These are phyloP conservation scores for Pleurotus platypus DNA, from an alignment of 768 basidiomycete species.

Conservation along the genomic window DNA sequence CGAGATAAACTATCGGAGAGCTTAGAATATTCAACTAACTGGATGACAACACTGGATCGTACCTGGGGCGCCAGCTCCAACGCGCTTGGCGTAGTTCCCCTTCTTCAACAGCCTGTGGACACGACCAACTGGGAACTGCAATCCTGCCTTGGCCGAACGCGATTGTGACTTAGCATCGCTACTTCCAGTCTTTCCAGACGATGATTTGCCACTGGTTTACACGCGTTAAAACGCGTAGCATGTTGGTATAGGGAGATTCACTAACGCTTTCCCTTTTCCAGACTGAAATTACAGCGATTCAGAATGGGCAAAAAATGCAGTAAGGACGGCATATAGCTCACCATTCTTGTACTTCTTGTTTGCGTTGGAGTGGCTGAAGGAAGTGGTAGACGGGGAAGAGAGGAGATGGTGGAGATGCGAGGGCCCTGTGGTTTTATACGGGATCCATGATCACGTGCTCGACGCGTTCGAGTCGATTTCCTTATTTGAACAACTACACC, in stretches of 20 bases:
- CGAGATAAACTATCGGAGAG: slow-evolving; percentile 59
- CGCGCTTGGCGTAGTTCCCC: slow-evolving; percentile 69
- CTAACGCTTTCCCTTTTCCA: slow-evolving; percentile 55
- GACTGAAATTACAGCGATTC: slow-evolving; percentile 27
- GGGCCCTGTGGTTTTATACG: too few relatives aligned
- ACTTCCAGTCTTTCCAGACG: slow-evolving; percentile 32
- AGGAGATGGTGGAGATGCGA: background rate
- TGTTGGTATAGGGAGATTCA: background rate
- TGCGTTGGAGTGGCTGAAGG: background rate
- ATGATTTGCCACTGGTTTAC: slow-evolving; percentile 17
- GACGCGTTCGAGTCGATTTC: background rate
- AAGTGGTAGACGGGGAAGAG: background rate
- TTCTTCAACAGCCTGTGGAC: slow-evolving; percentile 75
- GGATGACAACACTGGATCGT: slow-evolving; percentile 12
- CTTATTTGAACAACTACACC: background rate
- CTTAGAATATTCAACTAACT: slow-evolving; percentile 3
- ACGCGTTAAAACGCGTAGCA: slow-evolving; percentile 6
- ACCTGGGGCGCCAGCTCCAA: slow-evolving; percentile 70
- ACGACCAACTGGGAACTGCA: slow-evolving; percentile 80
- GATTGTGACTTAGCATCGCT: slow-evolving; percentile 56
- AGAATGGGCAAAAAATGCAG: background rate
- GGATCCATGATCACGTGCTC: background rate
- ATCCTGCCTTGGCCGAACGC: slow-evolving; percentile 61
- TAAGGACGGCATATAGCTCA: background rate
- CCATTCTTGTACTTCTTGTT: background rate